Evolutionary conservation across 2,329 filamentous ascomycete genomes (phyloP).

Genomic region (Coniosporium tulheliwenetii): DNA sequence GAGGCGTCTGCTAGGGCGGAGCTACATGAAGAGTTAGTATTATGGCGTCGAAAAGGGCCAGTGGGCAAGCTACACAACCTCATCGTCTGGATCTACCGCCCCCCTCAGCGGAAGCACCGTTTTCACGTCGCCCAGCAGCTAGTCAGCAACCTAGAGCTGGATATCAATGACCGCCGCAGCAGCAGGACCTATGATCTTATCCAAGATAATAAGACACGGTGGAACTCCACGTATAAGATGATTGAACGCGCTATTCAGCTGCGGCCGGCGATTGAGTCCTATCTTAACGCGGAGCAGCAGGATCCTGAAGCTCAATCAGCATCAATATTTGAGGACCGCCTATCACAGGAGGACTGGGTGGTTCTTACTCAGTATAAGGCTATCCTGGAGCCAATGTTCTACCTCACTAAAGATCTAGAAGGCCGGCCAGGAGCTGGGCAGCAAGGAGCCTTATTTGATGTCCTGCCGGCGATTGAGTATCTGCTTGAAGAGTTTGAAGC

Average conservation of each 20-base stretch:
- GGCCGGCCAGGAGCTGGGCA: neutral
- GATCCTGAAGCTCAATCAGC: conserved; percentile 2
- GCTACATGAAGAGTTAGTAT: neutral
- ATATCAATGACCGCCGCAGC: neutral
- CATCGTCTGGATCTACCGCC: conserved; percentile 3
- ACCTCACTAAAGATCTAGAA: neutral
- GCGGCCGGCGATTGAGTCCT: conserved; percentile 3
- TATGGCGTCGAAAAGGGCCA: conserved; percentile 5
- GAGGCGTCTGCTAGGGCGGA: conserved; percentile 4
- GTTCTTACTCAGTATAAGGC: conserved; percentile 1
- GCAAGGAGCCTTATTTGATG: neutral
- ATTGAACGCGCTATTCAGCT: no score
- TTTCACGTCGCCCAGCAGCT: conserved; percentile 2
- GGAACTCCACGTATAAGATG: no score
- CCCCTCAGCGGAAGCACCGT: conserved; percentile 2
- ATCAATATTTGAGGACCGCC: neutral
- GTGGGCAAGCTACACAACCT: conserved; percentile 6
- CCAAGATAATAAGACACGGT: conserved; percentile 1
- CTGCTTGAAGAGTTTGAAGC: conserved; percentile 1
- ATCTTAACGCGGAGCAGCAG: conserved; percentile 2
- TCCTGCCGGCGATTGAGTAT: conserved; percentile 1
- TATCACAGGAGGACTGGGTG: conserved; percentile 1
- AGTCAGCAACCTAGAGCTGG: neutral
- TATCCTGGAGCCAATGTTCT: conserved; percentile 1
- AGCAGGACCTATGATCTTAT: conserved; percentile 3